Evolutionary conservation across 2,329 filamentous ascomycete species (phyloP).

Genomic region (Diaporthe citrichinensis): DNA sequence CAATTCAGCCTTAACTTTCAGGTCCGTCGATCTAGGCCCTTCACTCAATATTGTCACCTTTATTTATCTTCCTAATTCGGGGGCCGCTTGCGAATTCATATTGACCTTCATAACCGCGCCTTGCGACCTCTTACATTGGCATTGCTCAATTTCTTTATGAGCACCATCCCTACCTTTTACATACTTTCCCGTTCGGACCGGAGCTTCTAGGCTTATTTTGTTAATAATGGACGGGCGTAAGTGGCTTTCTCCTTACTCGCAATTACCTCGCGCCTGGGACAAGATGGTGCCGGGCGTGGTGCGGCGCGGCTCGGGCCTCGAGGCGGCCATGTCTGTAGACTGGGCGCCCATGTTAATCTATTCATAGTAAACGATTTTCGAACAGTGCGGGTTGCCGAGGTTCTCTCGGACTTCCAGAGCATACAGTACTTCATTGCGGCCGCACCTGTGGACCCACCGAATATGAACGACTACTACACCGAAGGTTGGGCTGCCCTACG

Average conservation of each 20-base stretch:
- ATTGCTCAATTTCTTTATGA: constrained; percentile 13
- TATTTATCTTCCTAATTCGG: constrained; percentile 33
- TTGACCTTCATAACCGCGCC: constrained; percentile 30
- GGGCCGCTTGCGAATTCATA: constrained; percentile 20
- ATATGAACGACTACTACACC: constrained; percentile 73
- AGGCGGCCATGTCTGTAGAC: constrained; percentile 3
- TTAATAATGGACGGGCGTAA: constrained; percentile 43
- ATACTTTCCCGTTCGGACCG: background rate
- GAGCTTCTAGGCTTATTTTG: background rate
- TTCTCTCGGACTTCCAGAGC: constrained; percentile 73
- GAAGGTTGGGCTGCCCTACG: constrained; percentile 74
- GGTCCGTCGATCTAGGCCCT: constrained; percentile 39
- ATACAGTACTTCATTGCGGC: constrained; percentile 75
- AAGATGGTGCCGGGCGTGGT: background rate
- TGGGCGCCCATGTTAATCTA: background rate
- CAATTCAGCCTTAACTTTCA: constrained; percentile 41
- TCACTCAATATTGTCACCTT: constrained; percentile 40
- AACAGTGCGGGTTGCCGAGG: constrained; percentile 71
- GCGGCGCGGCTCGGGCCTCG: background rate
- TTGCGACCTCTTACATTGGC: constrained; percentile 3
- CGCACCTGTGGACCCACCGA: constrained; percentile 66
- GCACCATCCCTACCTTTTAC: constrained; percentile 24
- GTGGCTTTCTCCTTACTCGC: constrained; percentile 24
- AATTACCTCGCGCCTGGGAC: background rate
- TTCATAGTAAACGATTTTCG: constrained; percentile 71